Evolutionary conservation across 2,329 filamentous ascomycete genomes (phyloP), one percentile per base, ranked within the genome.

Genomic region (Metarhizium anisopliae): DNA sequence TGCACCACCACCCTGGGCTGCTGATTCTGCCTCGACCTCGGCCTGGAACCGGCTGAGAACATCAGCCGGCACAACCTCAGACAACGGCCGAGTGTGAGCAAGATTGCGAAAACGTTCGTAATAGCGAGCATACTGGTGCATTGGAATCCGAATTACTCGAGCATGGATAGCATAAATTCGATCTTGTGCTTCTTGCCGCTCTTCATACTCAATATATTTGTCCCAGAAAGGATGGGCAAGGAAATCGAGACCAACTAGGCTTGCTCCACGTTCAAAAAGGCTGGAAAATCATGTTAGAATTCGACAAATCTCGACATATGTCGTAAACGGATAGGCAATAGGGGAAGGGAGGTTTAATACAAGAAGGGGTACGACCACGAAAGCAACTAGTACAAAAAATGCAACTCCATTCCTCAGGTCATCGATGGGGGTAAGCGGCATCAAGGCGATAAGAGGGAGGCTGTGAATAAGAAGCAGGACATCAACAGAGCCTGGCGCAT

Each of bases 161-260:
- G 81, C 80, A 53, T 96, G 80, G 55, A 99, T 90, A 45, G 83
- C 84, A 63, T 95, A 95, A 55, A 96, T 89, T 65, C 85, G 90
- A 60, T 95, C 89, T 14, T 87, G 83, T 0, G 87, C 84, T 65
- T 96, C 91, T 59, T 93, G 79, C 2, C 92, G 87, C 69, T 96
- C 92, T 69, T 97, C 94, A 66, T 95, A 97, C 68, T 97, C 94
- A 60, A 99, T 84, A 67, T 96, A 99, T 73, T 96, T 97, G 72
- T 99, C 94, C 94, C 94, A 99, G 74, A 99, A 96, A 1, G 91
- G 91, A 68, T 96, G 91, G 2, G 92, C 87, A 35, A 96, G 79
- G 68, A 96, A 99, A 72, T 99, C 94, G 18, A 97, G 80, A 16
- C 94, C 94, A 45, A 96, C 91, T 64, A 83, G 86, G 35, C 81